phyloP scores from a whole-genome alignment of 2,329 filamentous ascomycete species.

The Paraphaeosphaeria minitans region DNA sequence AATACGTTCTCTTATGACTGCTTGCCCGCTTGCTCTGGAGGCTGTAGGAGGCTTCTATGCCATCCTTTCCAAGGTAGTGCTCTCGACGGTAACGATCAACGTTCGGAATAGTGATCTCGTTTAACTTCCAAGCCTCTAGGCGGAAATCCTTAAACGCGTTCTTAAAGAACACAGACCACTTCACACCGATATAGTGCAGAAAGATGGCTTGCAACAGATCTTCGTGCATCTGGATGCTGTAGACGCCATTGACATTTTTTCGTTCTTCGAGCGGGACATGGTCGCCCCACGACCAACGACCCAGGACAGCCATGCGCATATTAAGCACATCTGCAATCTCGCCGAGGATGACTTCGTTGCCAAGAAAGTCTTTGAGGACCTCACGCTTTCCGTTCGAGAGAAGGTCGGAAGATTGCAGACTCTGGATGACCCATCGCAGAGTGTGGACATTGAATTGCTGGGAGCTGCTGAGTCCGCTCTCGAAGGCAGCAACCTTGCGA shows the following conservation, averaged over 20 bases:
- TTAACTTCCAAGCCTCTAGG: conserved; percentile 28
- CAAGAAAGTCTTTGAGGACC: conserved; percentile 39
- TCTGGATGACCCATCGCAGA: conserved; percentile 50
- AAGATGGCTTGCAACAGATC: conserved; percentile 42
- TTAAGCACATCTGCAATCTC: conserved; percentile 42
- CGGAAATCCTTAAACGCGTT: conserved; percentile 26
- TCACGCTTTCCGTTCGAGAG: conserved; percentile 49
- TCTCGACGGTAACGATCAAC: conserved; percentile 26
- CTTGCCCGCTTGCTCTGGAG: conserved; percentile 28
- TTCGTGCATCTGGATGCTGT: conserved; percentile 37
- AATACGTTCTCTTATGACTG: conserved; percentile 29
- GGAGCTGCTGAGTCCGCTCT: conserved; percentile 22
- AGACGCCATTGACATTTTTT: conserved; percentile 35
- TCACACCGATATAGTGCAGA: conserved; percentile 38
- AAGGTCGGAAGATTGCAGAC: conserved; percentile 53
- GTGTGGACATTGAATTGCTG: conserved; percentile 41
- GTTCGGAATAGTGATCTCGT: conserved; percentile 22
- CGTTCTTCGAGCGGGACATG: conserved; percentile 36
- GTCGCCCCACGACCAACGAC: conserved; percentile 38
- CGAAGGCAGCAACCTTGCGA: conserved; percentile 26
- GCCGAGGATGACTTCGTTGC: conserved; percentile 36
- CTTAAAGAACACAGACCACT: conserved; percentile 43
- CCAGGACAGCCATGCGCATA: conserved; percentile 34
- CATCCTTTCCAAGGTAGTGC: conserved; percentile 31
- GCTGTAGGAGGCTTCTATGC: conserved; percentile 3